Evolutionary conservation across 2,329 filamentous ascomycete species (phyloP).

Genomic region (Bisporella sp.): DNA sequence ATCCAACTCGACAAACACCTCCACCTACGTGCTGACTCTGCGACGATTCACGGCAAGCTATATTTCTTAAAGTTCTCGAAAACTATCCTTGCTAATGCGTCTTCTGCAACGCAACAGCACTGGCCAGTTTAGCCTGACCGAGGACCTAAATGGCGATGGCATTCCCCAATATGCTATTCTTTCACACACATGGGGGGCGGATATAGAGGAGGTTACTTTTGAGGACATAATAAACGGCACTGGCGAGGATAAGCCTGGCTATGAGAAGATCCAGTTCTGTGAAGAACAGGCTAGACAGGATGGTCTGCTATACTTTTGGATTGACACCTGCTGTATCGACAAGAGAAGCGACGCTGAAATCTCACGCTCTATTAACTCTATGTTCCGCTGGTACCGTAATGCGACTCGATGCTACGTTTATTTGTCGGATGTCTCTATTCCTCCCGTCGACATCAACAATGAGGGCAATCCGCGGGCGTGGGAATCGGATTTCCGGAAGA

Average conservation of each 20-base stretch:
- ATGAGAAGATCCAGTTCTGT: neutral
- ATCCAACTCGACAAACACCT: too few relatives aligned
- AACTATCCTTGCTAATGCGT: too few relatives aligned
- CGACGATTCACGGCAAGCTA: neutral
- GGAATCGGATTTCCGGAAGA: slow-evolving; percentile 7
- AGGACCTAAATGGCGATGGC: neutral
- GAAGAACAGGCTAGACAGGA: neutral
- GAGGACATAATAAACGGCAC: neutral
- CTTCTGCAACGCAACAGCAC: neutral
- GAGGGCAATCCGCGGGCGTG: neutral
- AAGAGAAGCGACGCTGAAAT: neutral
- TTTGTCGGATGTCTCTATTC: neutral
- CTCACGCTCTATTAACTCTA: neutral
- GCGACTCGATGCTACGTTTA: neutral
- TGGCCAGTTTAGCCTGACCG: neutral
- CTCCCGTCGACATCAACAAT: neutral
- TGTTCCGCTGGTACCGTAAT: neutral
- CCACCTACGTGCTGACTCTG: neutral
- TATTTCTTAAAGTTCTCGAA: neutral
- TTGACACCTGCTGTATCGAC: neutral
- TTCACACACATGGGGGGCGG: neutral
- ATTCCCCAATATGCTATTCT: neutral
- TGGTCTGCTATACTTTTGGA: neutral
- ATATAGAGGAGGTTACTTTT: neutral
- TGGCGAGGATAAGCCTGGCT: neutral